phyloP scores from a whole-genome alignment of 257 asterid species.

The Jasminum sambac region DNA sequence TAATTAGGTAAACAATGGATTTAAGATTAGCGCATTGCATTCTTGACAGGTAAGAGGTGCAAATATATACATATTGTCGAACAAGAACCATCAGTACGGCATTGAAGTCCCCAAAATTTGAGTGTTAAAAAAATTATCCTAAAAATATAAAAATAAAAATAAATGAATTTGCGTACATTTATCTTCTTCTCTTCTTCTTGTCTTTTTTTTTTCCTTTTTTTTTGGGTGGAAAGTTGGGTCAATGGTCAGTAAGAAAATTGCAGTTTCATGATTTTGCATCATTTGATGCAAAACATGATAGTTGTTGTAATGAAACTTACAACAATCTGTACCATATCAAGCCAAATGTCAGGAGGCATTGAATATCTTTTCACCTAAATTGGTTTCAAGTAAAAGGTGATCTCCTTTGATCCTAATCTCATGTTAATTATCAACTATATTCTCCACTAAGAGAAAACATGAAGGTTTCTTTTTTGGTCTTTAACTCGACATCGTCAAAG shows the following conservation, averaged over 20 bases:
- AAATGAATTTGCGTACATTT: neutral
- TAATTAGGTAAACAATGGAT: constrained; percentile 15
- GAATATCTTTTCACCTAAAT: neutral
- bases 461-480: neutral
- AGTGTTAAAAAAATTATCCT: neutral
- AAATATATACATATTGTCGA: neutral
- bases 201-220: too few species aligned
- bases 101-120: neutral
- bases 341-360: neutral
- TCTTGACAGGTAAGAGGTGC: neutral
- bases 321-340: neutral
- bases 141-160: neutral
- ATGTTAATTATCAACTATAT: neutral
- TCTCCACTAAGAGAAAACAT: neutral
- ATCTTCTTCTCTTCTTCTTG: too few species aligned
- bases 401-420: neutral
- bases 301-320: neutral
- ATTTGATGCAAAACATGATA: neutral
- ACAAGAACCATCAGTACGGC: neutral
- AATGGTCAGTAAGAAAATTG: neutral
- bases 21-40: neutral
- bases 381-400: neutral
- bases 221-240: neutral
- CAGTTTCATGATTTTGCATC: neutral
- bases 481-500: neutral